phyloP scores from a whole-genome alignment of 352 stramenopile species.

The Peronospora tabacina region DNA sequence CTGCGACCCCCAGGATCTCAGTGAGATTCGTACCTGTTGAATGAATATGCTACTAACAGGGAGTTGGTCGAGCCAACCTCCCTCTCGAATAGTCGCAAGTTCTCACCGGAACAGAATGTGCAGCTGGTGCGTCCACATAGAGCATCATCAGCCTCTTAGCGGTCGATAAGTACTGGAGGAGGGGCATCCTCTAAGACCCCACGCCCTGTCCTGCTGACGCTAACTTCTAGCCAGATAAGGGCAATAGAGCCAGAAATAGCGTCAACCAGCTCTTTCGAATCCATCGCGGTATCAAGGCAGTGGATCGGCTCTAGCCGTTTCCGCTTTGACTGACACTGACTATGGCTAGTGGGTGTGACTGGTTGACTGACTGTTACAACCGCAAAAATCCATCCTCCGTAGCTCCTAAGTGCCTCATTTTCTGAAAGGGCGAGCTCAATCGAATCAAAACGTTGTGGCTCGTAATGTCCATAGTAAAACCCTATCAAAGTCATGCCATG shows the following conservation, averaged over 20 bases:
- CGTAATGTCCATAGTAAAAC: constrained; percentile 1
- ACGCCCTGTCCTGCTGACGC: neutral
- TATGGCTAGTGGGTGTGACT: constrained; percentile 12
- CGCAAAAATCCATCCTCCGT: constrained; percentile 20
- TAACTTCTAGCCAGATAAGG: neutral
- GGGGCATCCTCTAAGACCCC: too few species aligned
- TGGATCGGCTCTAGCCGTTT: constrained; percentile 23
- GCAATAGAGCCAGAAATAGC: constrained; percentile 17
- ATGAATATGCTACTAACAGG: neutral
- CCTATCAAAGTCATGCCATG: constrained; percentile 14
- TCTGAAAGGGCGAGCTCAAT: constrained; percentile 13
- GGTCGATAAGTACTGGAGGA: too few species aligned
- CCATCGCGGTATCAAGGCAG: constrained; percentile 18
- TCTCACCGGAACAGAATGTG: too few species aligned
- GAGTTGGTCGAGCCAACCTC: neutral
- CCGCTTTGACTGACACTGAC: constrained; percentile 13
- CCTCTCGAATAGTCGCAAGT: too few species aligned
- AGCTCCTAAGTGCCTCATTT: constrained; percentile 16
- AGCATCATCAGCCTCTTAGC: neutral
- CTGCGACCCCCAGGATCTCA: neutral
- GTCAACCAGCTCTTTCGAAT: constrained; percentile 25
- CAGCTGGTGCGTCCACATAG: neutral
- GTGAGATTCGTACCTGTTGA: neutral
- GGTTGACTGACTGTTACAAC: constrained; percentile 19
- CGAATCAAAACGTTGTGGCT: neutral